These are phyloP conservation scores for Seminavis robusta DNA, from an alignment of 108 stramenopile species.

Conservation along the genomic window DNA sequence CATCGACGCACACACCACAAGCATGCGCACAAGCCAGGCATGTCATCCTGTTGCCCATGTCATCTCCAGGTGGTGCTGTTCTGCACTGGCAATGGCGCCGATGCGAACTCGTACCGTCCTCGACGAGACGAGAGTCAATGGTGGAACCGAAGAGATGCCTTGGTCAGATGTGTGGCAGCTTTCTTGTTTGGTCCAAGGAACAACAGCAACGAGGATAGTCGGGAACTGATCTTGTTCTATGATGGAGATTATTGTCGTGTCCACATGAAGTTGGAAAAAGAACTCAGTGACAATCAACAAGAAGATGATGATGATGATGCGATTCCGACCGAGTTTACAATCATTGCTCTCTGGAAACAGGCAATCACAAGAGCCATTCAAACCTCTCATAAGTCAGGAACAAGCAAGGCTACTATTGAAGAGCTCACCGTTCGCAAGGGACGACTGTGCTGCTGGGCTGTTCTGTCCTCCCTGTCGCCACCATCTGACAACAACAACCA, in stretches of 20 bases:
- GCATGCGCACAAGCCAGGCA: no score
- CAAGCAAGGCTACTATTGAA: not conserved
- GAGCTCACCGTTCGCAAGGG: not conserved
- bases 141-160: constrained; percentile 70
- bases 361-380: constrained; percentile 18
- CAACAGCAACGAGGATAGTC: not conserved
- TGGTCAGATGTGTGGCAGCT: constrained; percentile 63
- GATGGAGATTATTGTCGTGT: constrained; percentile 52
- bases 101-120: constrained; percentile 52
- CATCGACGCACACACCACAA: no score
- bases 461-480: not conserved
- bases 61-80: constrained; percentile 51
- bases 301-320: not conserved
- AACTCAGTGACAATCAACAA: not conserved
- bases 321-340: constrained; percentile 47
- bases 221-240: constrained; percentile 56
- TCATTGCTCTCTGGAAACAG: constrained; percentile 57
- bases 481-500: not conserved
- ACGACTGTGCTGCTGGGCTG: not conserved
- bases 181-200: constrained; percentile 53
- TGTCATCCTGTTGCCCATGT: no score
- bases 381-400: not conserved
- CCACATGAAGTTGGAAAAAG: constrained; percentile 17
- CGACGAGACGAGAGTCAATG: constrained; percentile 70
- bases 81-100: constrained; percentile 58